A percentile compares a stretch with the other conserved stretches of the same genome.
phyloP scores from a whole-genome alignment of 169 alveolate species.

The Cryptosporidium tyzzeri region DNA sequence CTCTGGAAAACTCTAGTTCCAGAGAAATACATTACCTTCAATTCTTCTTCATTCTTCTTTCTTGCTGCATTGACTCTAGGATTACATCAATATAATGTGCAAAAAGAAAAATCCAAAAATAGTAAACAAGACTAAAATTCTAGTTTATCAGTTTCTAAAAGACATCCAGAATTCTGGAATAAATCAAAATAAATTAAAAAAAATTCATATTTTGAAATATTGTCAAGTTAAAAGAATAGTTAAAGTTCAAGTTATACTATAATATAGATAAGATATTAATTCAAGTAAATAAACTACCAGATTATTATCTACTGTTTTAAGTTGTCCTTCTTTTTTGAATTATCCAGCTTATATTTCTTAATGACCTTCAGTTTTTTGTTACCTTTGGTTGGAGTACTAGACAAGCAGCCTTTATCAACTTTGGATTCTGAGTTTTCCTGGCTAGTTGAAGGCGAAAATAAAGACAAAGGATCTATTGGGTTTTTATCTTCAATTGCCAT shows the following conservation, averaged over 20 bases:
- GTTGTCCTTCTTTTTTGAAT: background rate
- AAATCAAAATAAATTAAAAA: too few relatives aligned
- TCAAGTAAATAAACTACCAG: background rate
- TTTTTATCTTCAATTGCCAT: background rate
- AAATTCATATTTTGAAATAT: too few relatives aligned
- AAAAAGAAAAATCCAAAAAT: background rate
- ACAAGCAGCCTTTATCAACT: background rate
- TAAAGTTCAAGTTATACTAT: background rate
- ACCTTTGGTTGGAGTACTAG: background rate
- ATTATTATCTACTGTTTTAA: background rate
- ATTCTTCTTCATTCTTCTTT: slow-evolving; percentile 18
- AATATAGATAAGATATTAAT: background rate
- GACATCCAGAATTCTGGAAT: too few relatives aligned
- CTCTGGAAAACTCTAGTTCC: slow-evolving; percentile 41
- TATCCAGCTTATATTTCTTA: background rate
- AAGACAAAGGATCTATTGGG: slow-evolving; percentile 8
- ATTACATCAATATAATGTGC: slow-evolving; percentile 29
- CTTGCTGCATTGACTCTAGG: background rate
- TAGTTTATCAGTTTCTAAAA: too few relatives aligned
- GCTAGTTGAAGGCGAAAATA: background rate
- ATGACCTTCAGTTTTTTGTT: background rate
- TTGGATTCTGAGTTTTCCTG: background rate
- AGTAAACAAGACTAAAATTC: background rate
- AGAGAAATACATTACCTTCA: slow-evolving; percentile 5
- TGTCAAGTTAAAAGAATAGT: too few relatives aligned